phyloP scores from a whole-genome alignment of 345 rosid genomes.

The Linum usitatissimum region DNA sequence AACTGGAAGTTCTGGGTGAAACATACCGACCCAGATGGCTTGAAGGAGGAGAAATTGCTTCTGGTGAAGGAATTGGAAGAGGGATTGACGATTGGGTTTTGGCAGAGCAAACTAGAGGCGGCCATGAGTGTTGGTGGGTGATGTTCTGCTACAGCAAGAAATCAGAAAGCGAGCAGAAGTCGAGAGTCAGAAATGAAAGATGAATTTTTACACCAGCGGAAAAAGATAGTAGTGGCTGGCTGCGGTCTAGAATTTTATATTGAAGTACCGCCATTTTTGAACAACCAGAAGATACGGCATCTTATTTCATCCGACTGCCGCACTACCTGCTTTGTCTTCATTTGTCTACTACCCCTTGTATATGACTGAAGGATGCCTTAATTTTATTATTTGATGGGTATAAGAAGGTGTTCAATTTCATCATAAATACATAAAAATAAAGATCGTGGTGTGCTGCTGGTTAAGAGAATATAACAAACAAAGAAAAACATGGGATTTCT shows the following conservation, averaged over 20 bases:
- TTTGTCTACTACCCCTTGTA: neutral
- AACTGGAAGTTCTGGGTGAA: conserved; percentile 23
- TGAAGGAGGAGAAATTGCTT: conserved; percentile 16
- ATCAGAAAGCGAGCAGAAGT: neutral
- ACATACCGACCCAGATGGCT: conserved; percentile 17
- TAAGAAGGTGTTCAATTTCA: too few species aligned
- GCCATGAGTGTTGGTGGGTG: conserved; percentile 20
- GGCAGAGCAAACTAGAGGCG: conserved; percentile 41
- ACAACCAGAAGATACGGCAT: neutral
- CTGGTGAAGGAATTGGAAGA: conserved; percentile 22
- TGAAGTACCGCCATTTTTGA: neutral
- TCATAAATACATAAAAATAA: too few species aligned
- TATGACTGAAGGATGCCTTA: neutral
- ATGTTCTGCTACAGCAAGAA: neutral
- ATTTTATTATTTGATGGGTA: too few species aligned
- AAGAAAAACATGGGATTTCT: too few species aligned
- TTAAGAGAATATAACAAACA: too few species aligned
- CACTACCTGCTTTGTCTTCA: neutral
- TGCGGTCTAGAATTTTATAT: neutral
- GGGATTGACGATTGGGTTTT: conserved; percentile 20
- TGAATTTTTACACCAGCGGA: neutral
- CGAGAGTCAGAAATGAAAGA: neutral
- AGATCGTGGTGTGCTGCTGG: too few species aligned
- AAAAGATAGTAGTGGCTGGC: neutral
- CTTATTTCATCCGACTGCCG: neutral